Base-by-base conservation (phyloP, 2,329 filamentous ascomycete genomes). In the Hirsutella thompsonii region DNA sequence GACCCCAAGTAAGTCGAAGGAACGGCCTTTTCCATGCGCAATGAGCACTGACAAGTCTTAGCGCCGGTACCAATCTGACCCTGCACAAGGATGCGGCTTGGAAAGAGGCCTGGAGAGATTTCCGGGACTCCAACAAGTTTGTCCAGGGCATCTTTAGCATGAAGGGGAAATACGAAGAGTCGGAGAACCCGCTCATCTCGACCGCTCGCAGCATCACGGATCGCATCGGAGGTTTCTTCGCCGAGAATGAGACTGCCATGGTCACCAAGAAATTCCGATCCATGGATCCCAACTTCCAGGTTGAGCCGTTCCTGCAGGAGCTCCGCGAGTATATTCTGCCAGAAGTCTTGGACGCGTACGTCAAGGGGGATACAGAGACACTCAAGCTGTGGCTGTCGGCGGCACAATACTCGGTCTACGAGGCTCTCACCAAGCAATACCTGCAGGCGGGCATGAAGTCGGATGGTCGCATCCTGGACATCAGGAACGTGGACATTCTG, bases 31-130 rank as follows among this genome's bases (percentile, higher is more conserved):
- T 11, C 20, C 20, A 20, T 28, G 26, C 18, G 37, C 9, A 5
- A 13, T 4, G 34, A 4, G 20, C 16, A 16, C 16, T 28, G 11
- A 41, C 23, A 4, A 43, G 33, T 16, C 4, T 21, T 50, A 95
- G 92, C 44, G 92, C 92, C 44, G 92, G 92, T 45, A 94, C 89
- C 43, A 93, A 94, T 56, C 69, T 98, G 38, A 96, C 90, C 1
- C 61, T 98, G 1, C 92, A 98, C 72, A 98, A 98, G 65, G 92
- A 98, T 52, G 81, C 92, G 13, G 85, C 84, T 19, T 96, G 90
- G 87, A 95, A 94, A 66, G 90, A 96, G 61, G 87, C 88, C n/a
- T 98, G 92, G 92, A 79, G 82, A 54, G 84, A 92, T 39, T 98
- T 96, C 75, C 82, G 83, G 47, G 92, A 98, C 60, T 79, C 79